phyloP scores from a whole-genome alignment of 2,329 filamentous ascomycete species.

The Pyrenophora graminea region DNA sequence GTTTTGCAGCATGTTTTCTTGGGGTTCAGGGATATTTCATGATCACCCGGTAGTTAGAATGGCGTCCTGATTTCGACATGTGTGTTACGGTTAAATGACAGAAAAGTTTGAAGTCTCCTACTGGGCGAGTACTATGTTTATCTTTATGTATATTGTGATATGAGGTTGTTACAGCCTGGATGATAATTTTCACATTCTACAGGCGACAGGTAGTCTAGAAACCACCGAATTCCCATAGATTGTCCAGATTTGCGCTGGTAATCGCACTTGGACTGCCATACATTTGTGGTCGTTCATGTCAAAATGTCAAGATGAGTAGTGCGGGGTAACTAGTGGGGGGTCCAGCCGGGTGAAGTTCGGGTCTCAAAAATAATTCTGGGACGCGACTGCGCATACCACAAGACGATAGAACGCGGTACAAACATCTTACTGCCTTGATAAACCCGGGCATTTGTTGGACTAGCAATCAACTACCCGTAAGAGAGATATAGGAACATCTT shows the following conservation, averaged over 20 bases:
- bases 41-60: slow-evolving; percentile 9
- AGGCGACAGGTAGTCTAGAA: not conserved
- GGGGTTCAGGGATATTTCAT: slow-evolving; percentile 9
- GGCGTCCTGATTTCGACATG: slow-evolving; percentile 8
- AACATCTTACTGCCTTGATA: not conserved
- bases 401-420: not conserved
- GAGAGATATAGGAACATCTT: no score
- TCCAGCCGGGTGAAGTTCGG: slow-evolving; percentile 21
- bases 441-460: no score
- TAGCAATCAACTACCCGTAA: no score
- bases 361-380: slow-evolving; percentile 21
- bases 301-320: slow-evolving; percentile 8
- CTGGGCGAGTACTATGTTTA: not conserved
- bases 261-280: not conserved
- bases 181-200: no score
- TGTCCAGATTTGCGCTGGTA: not conserved
- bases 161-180: not conserved
- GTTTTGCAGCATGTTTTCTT: slow-evolving; percentile 19
- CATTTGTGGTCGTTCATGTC: not conserved
- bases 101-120: slow-evolving; percentile 16
- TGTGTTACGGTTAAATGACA: slow-evolving; percentile 10
- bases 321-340: slow-evolving; percentile 19
- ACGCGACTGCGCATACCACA: slow-evolving; percentile 4
- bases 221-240: not conserved
- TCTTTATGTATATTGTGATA: not conserved